phyloP scores from a whole-genome alignment of 2,329 filamentous ascomycete species.

The Raffaelea albimanens region DNA sequence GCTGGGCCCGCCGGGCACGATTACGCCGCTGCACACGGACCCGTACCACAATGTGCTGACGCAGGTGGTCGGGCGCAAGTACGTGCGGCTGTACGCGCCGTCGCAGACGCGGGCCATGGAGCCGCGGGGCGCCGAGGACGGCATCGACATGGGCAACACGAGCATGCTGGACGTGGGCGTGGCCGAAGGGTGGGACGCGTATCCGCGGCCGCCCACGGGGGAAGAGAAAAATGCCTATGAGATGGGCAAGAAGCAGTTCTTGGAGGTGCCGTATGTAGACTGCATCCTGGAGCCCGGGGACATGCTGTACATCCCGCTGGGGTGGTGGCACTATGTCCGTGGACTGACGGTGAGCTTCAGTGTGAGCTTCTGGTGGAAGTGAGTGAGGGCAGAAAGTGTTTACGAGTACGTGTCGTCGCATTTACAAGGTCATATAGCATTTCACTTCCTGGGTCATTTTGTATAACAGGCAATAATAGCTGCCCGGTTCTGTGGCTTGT shows the following conservation, averaged over 20 bases:
- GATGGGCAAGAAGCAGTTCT: slow-evolving; percentile 38
- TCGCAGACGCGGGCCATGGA: slow-evolving; percentile 45
- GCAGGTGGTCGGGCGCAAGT: slow-evolving; percentile 85
- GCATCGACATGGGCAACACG: slow-evolving; percentile 90
- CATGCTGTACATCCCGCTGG: slow-evolving; percentile 78
- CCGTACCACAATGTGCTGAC: slow-evolving; percentile 87
- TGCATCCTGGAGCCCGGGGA: slow-evolving; percentile 74
- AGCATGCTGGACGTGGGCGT: slow-evolving; percentile 68
- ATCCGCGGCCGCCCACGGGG: slow-evolving; percentile 16
- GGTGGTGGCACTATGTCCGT: slow-evolving; percentile 97
- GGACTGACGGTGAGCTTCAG: slow-evolving; percentile 82
- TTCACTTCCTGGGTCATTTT: too few relatives aligned
- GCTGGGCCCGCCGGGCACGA: slow-evolving; percentile 81
- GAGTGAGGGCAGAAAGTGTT: neutral
- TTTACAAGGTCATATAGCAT: too few relatives aligned
- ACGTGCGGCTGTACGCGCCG: slow-evolving; percentile 79
- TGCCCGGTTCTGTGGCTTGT: neutral
- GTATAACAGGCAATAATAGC: neutral
- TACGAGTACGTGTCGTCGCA: too few relatives aligned
- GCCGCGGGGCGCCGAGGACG: slow-evolving; percentile 53
- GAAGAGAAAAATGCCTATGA: slow-evolving; percentile 19
- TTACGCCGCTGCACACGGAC: slow-evolving; percentile 88
- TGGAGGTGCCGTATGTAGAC: slow-evolving; percentile 58
- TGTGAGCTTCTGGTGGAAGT: slow-evolving; percentile 95
- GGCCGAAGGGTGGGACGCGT: slow-evolving; percentile 50